Evolutionary conservation across 2,329 filamentous ascomycete species (phyloP).

Genomic region (Sporothrix humicola): DNA sequence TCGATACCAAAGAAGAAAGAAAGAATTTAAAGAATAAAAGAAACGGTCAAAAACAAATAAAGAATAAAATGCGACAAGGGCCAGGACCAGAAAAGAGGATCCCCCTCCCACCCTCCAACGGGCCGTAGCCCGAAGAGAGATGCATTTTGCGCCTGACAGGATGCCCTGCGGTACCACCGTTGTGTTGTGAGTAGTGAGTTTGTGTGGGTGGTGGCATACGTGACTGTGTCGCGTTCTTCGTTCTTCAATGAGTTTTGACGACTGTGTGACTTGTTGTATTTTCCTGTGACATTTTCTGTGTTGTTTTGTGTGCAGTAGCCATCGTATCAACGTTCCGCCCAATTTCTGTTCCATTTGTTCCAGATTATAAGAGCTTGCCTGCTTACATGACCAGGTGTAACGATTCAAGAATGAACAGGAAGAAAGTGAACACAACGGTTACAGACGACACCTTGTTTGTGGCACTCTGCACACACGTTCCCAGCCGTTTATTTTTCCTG

Average conservation of each 20-base stretch:
- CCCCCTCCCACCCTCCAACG: slow-evolving; percentile 25
- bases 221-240: background rate
- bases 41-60: no score
- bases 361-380: slow-evolving; percentile 5
- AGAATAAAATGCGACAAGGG: background rate
- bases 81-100: slow-evolving; percentile 8
- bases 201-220: background rate
- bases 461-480: background rate
- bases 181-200: background rate
- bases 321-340: slow-evolving; percentile 22
- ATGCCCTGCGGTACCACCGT: slow-evolving; percentile 22
- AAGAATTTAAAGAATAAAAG: no score
- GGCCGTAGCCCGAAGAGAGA: slow-evolving; percentile 32
- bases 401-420: no score
- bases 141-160: slow-evolving; percentile 32
- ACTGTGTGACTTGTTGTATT: background rate
- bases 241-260: background rate
- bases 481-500: background rate
- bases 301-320: background rate
- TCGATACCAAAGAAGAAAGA: background rate
- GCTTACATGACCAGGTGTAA: slow-evolving; percentile 11
- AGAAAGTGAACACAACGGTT: slow-evolving; percentile 8
- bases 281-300: background rate
- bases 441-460: background rate
- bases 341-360: slow-evolving; percentile 13